Base-by-base conservation (phyloP, 1,284 basidiomycete genomes). In the Lentinula novae-zelandiae region DNA sequence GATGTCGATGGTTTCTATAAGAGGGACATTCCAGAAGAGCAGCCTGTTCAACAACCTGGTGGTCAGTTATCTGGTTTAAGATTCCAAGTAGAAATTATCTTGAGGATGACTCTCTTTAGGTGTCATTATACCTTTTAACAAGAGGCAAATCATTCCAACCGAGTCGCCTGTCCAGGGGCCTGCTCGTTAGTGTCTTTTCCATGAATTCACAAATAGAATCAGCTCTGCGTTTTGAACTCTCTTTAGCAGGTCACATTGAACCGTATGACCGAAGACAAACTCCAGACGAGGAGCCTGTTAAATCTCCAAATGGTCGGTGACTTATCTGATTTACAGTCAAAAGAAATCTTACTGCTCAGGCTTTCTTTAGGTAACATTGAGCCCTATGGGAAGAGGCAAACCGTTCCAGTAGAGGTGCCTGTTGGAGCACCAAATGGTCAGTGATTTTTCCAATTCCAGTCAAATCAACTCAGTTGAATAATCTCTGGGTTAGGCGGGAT, bases 21-120 rank as follows among this genome's bases (percentile, higher is more conserved):
- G n/a, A 44, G 42, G n/a, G 49, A 55, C 33, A 67, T 69, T 42
- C 66, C 71, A 1, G 70, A 68, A 1, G 75, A 78, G 61, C 60
- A 69, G 6, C 60, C 76, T 0, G 70, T 71, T 12, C 75, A 71
- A 48, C 69, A 72, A 0, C 65, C 68, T 27, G 60, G 69, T 46
- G 76, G 75, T 67, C 63, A 17, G 52, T 57, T 36, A 38, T 44
- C 15, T 60, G 62, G 40, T n/a, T 42, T 42, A n/a, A 42, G 5
- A 22, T 22, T 22, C 22, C 22, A 22, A 22, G n/a, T 1, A 15
- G 13, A 15, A 39, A 13, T 17, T 1, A 46, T 10, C 7, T 13
- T 46, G 20, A 46, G 44, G 6, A 10, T 17, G 17, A 20, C 20
- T 46, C 5, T 38, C 12, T 15, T 7, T 20, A 36, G 70, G 71